phyloP scores from a whole-genome alignment of 148 eudicot genomes.

The Camellia granthamiana region DNA sequence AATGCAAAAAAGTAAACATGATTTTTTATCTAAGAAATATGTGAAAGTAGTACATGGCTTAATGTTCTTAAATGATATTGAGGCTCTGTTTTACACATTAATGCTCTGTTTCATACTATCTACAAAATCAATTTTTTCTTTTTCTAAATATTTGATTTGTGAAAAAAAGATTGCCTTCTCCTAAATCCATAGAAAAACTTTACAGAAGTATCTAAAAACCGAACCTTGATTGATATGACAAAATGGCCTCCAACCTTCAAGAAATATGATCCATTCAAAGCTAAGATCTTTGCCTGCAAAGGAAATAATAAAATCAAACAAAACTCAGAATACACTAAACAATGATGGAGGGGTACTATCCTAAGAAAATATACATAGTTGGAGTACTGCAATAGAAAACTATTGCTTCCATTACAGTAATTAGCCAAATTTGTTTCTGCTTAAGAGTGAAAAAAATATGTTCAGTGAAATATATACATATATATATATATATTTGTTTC shows the following conservation, averaged over 20 bases:
- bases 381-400: not conserved
- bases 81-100: too few relatives aligned
- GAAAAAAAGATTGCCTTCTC: not conserved
- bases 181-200: not conserved
- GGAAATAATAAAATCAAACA: not conserved
- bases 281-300: conserved; percentile 55
- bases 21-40: too few relatives aligned
- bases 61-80: too few relatives aligned
- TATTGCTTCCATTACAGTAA: not conserved
- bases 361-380: not conserved
- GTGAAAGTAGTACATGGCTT: too few relatives aligned
- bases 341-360: not conserved
- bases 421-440: too few relatives aligned
- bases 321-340: not conserved
- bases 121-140: not conserved
- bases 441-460: too few relatives aligned
- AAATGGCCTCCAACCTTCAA: conserved; percentile 29
- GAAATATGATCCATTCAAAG: conserved; percentile 24
- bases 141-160: not conserved
- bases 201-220: not conserved
- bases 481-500: too few relatives aligned
- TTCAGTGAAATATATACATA: too few relatives aligned
- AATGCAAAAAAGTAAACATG: too few relatives aligned
- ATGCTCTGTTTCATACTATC: too few relatives aligned
- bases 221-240: conserved; percentile 87